A percentile compares a stretch with the other conserved stretches of the same genome.
phyloP scores from a whole-genome alignment of 2,329 filamentous ascomycete species.

The Hypoxylon sp. region DNA sequence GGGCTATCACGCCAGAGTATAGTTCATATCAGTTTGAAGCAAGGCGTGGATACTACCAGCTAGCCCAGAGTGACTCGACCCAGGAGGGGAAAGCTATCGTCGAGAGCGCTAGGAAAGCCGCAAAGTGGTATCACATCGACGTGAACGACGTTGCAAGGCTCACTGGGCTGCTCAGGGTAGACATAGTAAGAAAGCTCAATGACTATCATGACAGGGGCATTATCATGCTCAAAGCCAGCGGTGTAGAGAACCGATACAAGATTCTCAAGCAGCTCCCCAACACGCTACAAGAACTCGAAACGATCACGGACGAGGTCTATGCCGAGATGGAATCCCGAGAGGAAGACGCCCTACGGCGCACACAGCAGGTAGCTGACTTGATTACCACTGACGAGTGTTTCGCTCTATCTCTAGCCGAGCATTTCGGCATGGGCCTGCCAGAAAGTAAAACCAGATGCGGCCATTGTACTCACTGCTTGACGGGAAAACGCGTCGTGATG shows the following conservation, averaged over 20 bases:
- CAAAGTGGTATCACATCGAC: conserved; percentile 64
- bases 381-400: conserved; percentile 68
- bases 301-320: conserved; percentile 64
- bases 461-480: conserved; percentile 67
- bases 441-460: conserved; percentile 63
- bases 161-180: conserved; percentile 58
- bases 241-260: conserved; percentile 69
- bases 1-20: conserved; percentile 71
- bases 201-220: conserved; percentile 64
- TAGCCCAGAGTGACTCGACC: conserved; percentile 57
- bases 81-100: conserved; percentile 62
- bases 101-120: conserved; percentile 57
- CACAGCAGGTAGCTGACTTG: conserved; percentile 66
- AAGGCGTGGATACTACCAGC: conserved; percentile 52
- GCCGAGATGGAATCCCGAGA: conserved; percentile 67
- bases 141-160: conserved; percentile 58
- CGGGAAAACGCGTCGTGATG: conserved; percentile 57
- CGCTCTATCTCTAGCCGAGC: conserved; percentile 64
- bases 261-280: conserved; percentile 64
- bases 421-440: conserved; percentile 70
- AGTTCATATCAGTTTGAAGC: conserved; percentile 67
- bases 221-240: conserved; percentile 66
- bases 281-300: conserved; percentile 58
- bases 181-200: conserved; percentile 69
- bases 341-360: conserved; percentile 65